Percentiles rank a stretch among this genome's conserved stretches.
Evolutionary conservation across 352 stramenopile species (phyloP).

Genomic region (Thalassiosira mediterranea): DNA sequence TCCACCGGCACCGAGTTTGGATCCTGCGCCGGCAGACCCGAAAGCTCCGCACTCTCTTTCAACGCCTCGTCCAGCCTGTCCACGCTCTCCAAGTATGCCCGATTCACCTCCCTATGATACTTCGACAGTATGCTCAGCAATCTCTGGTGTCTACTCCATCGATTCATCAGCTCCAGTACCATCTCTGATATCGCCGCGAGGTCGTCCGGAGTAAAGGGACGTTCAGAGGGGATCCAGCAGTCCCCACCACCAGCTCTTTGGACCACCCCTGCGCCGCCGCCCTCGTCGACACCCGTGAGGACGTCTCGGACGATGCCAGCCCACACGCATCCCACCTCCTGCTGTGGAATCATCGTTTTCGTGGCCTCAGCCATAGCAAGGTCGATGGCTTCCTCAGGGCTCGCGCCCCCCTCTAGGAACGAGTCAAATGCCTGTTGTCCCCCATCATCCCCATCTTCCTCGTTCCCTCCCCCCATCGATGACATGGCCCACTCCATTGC

Average conservation of each 20-base stretch:
- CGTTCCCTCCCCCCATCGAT: constrained; percentile 2
- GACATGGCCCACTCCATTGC: constrained; percentile 1
- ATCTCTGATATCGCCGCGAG: constrained; percentile 28
- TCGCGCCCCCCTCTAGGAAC: neutral
- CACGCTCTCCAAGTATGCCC: constrained; percentile 33
- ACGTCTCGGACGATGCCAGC: constrained; percentile 8
- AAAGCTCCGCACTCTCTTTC: neutral
- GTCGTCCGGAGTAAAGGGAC: constrained; percentile 45
- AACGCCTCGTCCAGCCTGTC: constrained; percentile 29
- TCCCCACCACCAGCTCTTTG: constrained; percentile 22
- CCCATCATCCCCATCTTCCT: neutral
- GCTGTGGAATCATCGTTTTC: constrained; percentile 10
- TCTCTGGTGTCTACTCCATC: constrained; percentile 47
- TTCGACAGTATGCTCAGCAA: constrained; percentile 46
- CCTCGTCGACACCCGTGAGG: neutral
- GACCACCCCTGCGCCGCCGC: neutral
- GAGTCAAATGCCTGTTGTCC: constrained; percentile 1
- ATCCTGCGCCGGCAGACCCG: neutral
- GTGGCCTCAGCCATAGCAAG: constrained; percentile 8
- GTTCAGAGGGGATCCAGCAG: constrained; percentile 29
- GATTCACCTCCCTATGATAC: constrained; percentile 57
- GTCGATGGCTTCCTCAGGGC: constrained; percentile 23
- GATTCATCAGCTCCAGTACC: constrained; percentile 52
- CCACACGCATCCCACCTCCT: constrained; percentile 50
- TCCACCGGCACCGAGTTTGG: neutral